Evolutionary conservation across 306 rosid genomes (phyloP).

Genomic region (Vicia sativa): DNA sequence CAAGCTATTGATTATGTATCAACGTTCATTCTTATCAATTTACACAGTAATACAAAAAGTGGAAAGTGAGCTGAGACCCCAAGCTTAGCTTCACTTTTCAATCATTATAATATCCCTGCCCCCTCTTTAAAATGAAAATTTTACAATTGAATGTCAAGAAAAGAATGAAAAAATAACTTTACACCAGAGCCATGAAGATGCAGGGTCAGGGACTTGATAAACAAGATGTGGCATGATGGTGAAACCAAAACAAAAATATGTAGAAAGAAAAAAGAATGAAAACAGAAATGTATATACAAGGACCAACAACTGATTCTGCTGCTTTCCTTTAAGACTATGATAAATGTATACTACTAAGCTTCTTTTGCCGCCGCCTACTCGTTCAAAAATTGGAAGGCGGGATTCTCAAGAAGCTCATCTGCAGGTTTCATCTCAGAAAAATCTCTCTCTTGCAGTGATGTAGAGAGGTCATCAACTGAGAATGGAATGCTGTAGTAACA

Average conservation of each 20-base stretch:
- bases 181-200: constrained; percentile 50
- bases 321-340: constrained; percentile 44
- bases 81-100: constrained; percentile 44
- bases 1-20: constrained; percentile 40
- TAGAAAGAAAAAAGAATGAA: constrained; percentile 31
- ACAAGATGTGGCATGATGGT: constrained; percentile 27
- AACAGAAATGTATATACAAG: constrained; percentile 61
- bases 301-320: constrained; percentile 42
- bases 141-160: constrained; percentile 66
- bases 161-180: constrained; percentile 82
- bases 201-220: constrained; percentile 47
- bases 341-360: constrained; percentile 41
- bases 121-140: constrained; percentile 48
- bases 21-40: constrained; percentile 41
- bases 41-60: constrained; percentile 58
- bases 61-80: constrained; percentile 51
- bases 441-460: constrained; percentile 80
- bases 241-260: neutral
- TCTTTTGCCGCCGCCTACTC: constrained; percentile 74
- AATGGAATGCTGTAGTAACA: constrained; percentile 80
- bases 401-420: constrained; percentile 80
- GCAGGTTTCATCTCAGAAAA: constrained; percentile 85
- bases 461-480: constrained; percentile 95
- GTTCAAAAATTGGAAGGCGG: constrained; percentile 88
- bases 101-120: constrained; percentile 41